phyloP scores from a whole-genome alignment of 345 rosid genomes.

The Linum trigynum region DNA sequence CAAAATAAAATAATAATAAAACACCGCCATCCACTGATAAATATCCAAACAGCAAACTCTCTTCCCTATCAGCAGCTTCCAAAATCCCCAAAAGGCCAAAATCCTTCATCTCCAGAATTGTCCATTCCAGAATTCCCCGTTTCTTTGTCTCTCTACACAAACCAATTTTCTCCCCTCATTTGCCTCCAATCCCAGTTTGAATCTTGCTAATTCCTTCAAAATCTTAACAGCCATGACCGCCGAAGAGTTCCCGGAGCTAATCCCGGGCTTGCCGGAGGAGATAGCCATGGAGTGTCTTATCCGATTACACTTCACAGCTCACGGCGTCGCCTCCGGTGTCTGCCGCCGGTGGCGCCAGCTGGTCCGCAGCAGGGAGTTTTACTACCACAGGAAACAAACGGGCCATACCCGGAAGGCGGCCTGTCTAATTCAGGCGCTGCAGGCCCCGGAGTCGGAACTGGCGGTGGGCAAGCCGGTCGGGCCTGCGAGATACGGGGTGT shows the following conservation, averaged over 20 bases:
- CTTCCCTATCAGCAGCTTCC: too few relatives aligned
- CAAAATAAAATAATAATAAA: too few relatives aligned
- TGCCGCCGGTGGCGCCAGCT: neutral
- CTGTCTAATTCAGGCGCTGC: neutral
- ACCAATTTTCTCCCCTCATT: too few relatives aligned
- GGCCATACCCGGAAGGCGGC: neutral
- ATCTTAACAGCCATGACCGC: too few relatives aligned
- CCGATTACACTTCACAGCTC: neutral
- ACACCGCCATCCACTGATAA: too few relatives aligned
- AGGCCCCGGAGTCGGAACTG: neutral
- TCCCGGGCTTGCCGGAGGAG: neutral
- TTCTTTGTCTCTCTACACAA: too few relatives aligned
- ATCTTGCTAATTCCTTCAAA: too few relatives aligned
- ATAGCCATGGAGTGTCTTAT: constrained; percentile 3
- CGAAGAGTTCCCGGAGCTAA: neutral
- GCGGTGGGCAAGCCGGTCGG: neutral
- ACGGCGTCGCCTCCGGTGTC: neutral
- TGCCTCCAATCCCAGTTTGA: too few relatives aligned
- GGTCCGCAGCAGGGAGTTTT: neutral
- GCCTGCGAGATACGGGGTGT: constrained; percentile 22
- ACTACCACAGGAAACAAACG: neutral
- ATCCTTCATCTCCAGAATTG: too few relatives aligned
- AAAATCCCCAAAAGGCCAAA: too few relatives aligned
- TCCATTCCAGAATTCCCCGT: too few relatives aligned
- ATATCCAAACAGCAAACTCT: too few relatives aligned